These are phyloP conservation scores for Solanum hybrid DNA, from an alignment of 305 asterid genomes.

Conservation along the genomic window DNA sequence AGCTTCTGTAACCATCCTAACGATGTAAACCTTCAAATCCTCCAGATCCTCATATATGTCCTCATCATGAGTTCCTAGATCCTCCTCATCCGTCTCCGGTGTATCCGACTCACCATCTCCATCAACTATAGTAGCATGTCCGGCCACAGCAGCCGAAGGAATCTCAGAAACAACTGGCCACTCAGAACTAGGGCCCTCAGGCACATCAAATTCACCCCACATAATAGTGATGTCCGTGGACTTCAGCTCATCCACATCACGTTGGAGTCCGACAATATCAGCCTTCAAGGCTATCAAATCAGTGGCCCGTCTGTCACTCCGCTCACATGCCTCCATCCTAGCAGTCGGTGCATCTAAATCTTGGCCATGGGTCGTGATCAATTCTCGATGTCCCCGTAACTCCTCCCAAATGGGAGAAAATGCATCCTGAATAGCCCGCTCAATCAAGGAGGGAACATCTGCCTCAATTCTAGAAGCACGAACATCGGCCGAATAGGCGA, in stretches of 20 bases:
- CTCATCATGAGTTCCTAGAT: neutral
- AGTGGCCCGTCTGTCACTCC: neutral
- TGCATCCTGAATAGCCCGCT: neutral
- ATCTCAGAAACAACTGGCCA: neutral
- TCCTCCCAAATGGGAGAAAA: neutral
- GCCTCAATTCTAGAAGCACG: neutral
- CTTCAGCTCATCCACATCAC: neutral
- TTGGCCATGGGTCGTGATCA: neutral
- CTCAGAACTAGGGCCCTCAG: neutral
- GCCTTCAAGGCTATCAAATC: neutral
- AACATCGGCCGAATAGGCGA: neutral
- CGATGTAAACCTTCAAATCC: neutral
- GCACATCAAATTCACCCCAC: neutral
- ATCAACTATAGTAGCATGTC: neutral
- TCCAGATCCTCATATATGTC: neutral
- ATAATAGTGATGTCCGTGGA: neutral
- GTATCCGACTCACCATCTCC: neutral
- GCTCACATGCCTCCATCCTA: neutral
- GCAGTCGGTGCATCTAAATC: neutral
- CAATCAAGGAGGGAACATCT: neutral
- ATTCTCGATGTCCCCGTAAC: neutral
- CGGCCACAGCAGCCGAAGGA: neutral
- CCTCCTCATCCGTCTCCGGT: neutral
- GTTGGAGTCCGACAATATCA: neutral
- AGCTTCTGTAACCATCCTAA: neutral